phyloP scores from a whole-genome alignment of 1,139 yeast genomes.

The Scheffersomyces parashehatae region DNA sequence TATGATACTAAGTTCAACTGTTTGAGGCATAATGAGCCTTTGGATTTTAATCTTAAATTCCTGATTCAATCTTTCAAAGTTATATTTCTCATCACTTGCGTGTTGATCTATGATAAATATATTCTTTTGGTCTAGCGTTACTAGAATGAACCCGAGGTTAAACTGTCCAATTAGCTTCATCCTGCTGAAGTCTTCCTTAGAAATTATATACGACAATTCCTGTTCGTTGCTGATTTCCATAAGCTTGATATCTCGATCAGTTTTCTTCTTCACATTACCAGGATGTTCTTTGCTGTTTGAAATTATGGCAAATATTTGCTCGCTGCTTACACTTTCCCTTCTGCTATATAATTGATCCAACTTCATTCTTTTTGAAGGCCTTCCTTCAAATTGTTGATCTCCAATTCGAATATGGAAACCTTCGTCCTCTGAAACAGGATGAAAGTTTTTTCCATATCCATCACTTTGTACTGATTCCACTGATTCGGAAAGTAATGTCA shows the following conservation, averaged over 20 bases:
- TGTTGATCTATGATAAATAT: slow-evolving; percentile 93
- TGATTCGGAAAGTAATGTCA: too few species aligned
- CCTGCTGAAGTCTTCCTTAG: slow-evolving; percentile 60
- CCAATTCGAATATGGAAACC: slow-evolving; percentile 16
- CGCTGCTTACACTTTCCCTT: background rate
- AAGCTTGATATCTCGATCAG: background rate
- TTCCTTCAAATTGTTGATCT: slow-evolving; percentile 13
- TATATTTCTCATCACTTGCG: slow-evolving; percentile 93
- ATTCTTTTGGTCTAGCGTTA: slow-evolving; percentile 49
- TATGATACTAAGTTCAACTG: slow-evolving; percentile 66
- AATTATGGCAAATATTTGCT: background rate
- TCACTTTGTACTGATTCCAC: background rate
- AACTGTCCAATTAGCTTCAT: slow-evolving; percentile 92
- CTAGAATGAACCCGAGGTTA: slow-evolving; percentile 86
- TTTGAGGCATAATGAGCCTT: slow-evolving; percentile 66
- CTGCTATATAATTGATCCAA: slow-evolving; percentile 11
- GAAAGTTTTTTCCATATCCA: slow-evolving; percentile 12
- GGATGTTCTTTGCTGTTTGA: too few species aligned
- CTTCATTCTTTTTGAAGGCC: slow-evolving; percentile 9
- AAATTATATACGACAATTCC: slow-evolving; percentile 53
- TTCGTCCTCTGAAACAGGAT: slow-evolving; percentile 8
- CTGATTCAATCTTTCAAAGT: slow-evolving; percentile 70
- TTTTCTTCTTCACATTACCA: too few species aligned
- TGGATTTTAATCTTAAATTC: slow-evolving; percentile 58
- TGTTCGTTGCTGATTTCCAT: slow-evolving; percentile 32